phyloP scores from a whole-genome alignment of 106 monocot genomes.

The Phalaenopsis equestris region DNA sequence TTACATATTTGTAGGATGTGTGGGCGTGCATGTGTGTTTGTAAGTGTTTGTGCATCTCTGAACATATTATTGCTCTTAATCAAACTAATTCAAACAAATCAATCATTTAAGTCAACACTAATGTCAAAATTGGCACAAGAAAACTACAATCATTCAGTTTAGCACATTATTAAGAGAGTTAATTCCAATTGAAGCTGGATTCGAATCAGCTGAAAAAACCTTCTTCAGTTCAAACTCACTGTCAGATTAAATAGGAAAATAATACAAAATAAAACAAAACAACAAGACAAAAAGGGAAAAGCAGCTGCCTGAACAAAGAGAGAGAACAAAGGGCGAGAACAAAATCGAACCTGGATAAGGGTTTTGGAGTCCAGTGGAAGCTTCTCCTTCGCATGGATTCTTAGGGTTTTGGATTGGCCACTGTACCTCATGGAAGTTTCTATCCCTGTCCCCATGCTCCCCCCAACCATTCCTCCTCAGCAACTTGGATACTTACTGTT shows the following conservation, averaged over 20 bases:
- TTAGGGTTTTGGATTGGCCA: conserved; percentile 35
- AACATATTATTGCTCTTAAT: no score
- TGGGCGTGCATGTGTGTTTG: no score
- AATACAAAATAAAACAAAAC: neutral
- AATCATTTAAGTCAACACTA: no score
- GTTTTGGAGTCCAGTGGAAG: conserved; percentile 35
- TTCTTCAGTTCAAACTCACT: no score
- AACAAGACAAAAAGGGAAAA: neutral
- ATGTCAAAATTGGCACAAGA: no score
- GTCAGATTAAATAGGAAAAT: neutral
- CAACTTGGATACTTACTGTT: neutral
- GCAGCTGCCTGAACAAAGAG: neutral
- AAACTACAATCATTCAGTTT: no score
- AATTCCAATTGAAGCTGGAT: no score
- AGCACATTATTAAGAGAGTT: no score
- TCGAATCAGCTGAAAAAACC: no score
- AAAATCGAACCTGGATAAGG: conserved; percentile 41
- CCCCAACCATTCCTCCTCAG: neutral
- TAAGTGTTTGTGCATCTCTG: no score
- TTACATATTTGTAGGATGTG: no score
- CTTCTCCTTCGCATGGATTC: conserved; percentile 73
- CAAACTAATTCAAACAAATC: no score
- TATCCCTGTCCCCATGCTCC: conserved; percentile 18
- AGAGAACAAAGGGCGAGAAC: neutral
- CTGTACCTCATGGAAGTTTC: conserved; percentile 50